Evolutionary conservation across 108 stramenopile species (phyloP).

Genomic region (Nannochloropsis oceanica): DNA sequence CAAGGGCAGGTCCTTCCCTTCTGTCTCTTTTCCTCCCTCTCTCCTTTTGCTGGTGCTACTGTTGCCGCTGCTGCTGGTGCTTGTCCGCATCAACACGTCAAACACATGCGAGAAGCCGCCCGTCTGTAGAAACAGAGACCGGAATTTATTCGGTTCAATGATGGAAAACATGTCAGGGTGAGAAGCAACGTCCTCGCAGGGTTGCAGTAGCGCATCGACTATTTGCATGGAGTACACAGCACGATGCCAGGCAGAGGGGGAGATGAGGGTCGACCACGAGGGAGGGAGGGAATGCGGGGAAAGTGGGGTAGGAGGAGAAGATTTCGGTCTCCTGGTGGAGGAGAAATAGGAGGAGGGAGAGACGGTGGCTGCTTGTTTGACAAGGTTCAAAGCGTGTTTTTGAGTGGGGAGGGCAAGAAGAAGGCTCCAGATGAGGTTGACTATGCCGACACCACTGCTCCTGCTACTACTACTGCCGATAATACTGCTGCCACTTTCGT

Average conservation of each 20-base stretch:
- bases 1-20: background rate
- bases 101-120: slow-evolving; percentile 76
- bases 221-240: slow-evolving; percentile 81
- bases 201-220: slow-evolving; percentile 71
- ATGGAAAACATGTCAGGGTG: slow-evolving; percentile 23
- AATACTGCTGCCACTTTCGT: background rate
- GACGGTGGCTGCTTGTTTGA: background rate
- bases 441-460: background rate
- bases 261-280: background rate
- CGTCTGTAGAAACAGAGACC: slow-evolving; percentile 57
- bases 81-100: slow-evolving; percentile 43
- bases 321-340: background rate
- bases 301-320: background rate
- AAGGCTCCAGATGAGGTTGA: background rate
- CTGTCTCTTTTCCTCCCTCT: no score
- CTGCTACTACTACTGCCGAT: no score
- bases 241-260: slow-evolving; percentile 42
- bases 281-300: background rate
- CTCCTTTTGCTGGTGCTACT: no score
- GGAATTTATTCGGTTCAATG: slow-evolving; percentile 37
- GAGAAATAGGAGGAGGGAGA: background rate
- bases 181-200: slow-evolving; percentile 48
- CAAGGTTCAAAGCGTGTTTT: background rate
- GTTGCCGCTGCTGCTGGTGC: background rate
- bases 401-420: background rate